Base-by-base conservation (phyloP, 2,329 filamentous ascomycete genomes). In the Emergomyces africanus region DNA sequence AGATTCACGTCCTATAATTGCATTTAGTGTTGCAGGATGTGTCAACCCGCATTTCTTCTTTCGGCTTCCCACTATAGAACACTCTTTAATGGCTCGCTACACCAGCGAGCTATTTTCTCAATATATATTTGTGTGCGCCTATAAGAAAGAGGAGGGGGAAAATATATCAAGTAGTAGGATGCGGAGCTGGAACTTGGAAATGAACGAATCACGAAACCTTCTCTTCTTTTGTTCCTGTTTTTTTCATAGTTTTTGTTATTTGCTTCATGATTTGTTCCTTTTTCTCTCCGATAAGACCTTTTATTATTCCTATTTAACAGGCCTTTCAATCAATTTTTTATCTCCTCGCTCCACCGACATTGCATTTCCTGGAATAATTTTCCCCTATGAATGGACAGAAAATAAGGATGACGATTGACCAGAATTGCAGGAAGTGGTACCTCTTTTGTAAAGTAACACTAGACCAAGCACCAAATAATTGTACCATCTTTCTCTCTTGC, bases 181-280 rank as follows among this genome's bases (percentile, higher is more conserved):
- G 25, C 18, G 54, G 25, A 25, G 14, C 33, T 48, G 35, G 33
- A 44, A 39, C 37, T 44, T 55, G 54, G 54, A 55, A 55, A 42
- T 55, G 54, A 55, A 55, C 25, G 54, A 55, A 33, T 55, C 15
- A 55, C 39, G 54, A 55, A 54, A 15, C 39, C 25, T 9, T 55
- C 44, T 55, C 20, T 55, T 18, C 8, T 55, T 55, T 41, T 39
- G n/a, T 41, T 5, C 41, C 33, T 28, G 20, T 48, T 48, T 23
- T 46, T 39, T 28, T 39, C 20, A 39, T 18, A 41, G 33, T n/a
- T 50, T 50, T 28, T 28, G 10, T 30, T 35, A 15, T 55, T n/a
- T 18, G 53, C n/a, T 55, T 44, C 33, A 14, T 42, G 14, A 28
- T 25, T 41, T 49, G 12, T 20, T 18, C 5, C 28, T 1, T 18